Conservation (phyloP, 768 basidiomycete species). For the Podaxis sp. region DNA sequence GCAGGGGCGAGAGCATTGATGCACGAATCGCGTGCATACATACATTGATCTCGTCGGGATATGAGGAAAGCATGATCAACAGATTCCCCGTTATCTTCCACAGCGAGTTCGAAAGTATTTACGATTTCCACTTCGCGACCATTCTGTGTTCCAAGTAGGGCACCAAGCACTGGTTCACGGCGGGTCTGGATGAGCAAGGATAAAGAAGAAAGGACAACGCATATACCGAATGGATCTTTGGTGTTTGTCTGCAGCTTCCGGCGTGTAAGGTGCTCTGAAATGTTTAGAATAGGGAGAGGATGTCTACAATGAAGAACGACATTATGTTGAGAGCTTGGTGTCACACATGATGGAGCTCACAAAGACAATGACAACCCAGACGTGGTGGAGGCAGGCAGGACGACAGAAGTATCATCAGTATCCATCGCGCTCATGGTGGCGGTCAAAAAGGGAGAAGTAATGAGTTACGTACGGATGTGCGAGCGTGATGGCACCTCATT, state of each 20-base stretch:
- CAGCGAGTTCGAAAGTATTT: slow-evolving; percentile 91
- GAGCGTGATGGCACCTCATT: slow-evolving; percentile 1
- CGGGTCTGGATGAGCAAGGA: slow-evolving; percentile 5
- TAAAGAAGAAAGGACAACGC: slow-evolving; percentile 6
- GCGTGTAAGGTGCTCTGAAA: slow-evolving; percentile 93
- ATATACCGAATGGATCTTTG: slow-evolving; percentile 63
- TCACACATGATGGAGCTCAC: slow-evolving; percentile 39
- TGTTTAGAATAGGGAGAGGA: slow-evolving; percentile 93
- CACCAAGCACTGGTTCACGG: slow-evolving; percentile 73
- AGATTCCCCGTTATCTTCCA: slow-evolving; percentile 51
- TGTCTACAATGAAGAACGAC: slow-evolving; percentile 56
- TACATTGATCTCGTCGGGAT: slow-evolving; percentile 86
- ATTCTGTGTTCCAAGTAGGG: slow-evolving; percentile 89
- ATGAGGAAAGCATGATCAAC: slow-evolving; percentile 84
- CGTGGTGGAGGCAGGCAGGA: slow-evolving; percentile 66
- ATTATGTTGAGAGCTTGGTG: slow-evolving; percentile 13
- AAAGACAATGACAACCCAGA: slow-evolving; percentile 76
- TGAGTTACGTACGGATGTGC: not conserved
- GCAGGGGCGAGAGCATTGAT: not conserved
- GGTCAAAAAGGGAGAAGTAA: not conserved
- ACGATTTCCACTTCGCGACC: slow-evolving; percentile 97
- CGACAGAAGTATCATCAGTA: slow-evolving; percentile 74
- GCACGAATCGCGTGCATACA: slow-evolving; percentile 17
- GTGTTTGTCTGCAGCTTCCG: slow-evolving; percentile 70
- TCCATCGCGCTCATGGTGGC: slow-evolving; percentile 64